Base-by-base conservation (phyloP, 257 asterid species). In the Parsonsia alboflavescens region DNA sequence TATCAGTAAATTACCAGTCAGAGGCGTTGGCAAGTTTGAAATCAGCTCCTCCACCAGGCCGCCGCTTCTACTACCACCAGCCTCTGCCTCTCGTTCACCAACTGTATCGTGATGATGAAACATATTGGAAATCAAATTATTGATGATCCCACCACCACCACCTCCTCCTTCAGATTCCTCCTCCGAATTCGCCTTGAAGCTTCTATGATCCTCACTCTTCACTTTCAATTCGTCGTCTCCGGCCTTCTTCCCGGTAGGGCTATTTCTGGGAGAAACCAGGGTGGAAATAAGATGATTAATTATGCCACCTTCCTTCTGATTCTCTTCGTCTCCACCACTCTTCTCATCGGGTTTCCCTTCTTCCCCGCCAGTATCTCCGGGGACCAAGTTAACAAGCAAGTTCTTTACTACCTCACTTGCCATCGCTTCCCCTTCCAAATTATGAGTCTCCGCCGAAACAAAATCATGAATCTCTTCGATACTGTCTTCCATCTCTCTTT, bases 111-210 rank as follows among this genome's bases (percentile, higher is more conserved):
- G 76, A 46, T 48, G 85, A 79, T 82, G 81, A 64, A 82, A 80
- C 66, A 85, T 76, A 48, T 79, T 77, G 59, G 87, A 84, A 68
- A 88, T 81, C 63, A 85, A 80, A 78, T 54, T 78, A 52, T 68
- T 81, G 57, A 81, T 68, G 0, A 87, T 53, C 68, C 93, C 91
- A 39, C 87, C 87, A 4, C 93, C 91, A 39, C 87, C 87, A 4
- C 76, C 80, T 7, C 26, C 64, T 5, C 36, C 77, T 10, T 45
- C 70, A 33, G 8, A 63, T 64, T 77, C 78, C 50, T 72, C 78
- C 22, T 7, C 68, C 15, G 71, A n/a, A 33, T 33, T 33, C 39
- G 39, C 39, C 17, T 61, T 17, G 30, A 12, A 45, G 22, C 24
- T 54, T 56, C 17, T 21, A 10, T 2, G 52, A 22, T 52, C 54